Conservation (phyloP, 106 monocot genomes). For the Iris macrosiphon region DNA sequence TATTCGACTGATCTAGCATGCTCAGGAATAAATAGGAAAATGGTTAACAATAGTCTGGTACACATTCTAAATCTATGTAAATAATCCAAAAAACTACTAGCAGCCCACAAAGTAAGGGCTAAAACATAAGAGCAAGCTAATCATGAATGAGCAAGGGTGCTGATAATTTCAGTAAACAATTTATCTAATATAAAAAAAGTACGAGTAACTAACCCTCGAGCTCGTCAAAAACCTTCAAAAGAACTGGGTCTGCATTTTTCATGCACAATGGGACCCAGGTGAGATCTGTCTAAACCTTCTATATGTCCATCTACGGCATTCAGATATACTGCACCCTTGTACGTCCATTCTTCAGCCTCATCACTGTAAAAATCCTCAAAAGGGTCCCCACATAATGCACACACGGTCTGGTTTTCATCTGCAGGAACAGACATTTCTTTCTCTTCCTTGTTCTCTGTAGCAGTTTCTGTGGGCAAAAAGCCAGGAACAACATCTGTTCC, state of each 20-base stretch:
- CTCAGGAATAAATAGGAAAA: too few species aligned
- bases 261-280: conserved; percentile 88
- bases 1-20: too few species aligned
- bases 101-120: too few species aligned
- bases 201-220: too few species aligned
- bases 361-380: conserved; percentile 98
- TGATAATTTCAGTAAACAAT: too few species aligned
- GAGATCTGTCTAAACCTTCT: conserved; percentile 55
- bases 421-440: conserved; percentile 84
- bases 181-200: too few species aligned
- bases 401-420: conserved; percentile 82
- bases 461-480: conserved; percentile 66
- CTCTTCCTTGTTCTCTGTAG: conserved; percentile 60
- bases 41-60: too few species aligned
- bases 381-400: conserved; percentile 85
- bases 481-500: conserved; percentile 74
- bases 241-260: conserved; percentile 76
- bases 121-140: too few species aligned
- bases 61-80: too few species aligned
- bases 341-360: conserved; percentile 98
- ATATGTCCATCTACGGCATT: conserved; percentile 63
- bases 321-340: conserved; percentile 85
- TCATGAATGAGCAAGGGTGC: too few species aligned
- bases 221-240: conserved; percentile 24
- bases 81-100: too few species aligned